These are phyloP conservation scores for Phaeosphaeria sp. DNA, from an alignment of 2,329 filamentous ascomycete genomes.

Conservation along the genomic window DNA sequence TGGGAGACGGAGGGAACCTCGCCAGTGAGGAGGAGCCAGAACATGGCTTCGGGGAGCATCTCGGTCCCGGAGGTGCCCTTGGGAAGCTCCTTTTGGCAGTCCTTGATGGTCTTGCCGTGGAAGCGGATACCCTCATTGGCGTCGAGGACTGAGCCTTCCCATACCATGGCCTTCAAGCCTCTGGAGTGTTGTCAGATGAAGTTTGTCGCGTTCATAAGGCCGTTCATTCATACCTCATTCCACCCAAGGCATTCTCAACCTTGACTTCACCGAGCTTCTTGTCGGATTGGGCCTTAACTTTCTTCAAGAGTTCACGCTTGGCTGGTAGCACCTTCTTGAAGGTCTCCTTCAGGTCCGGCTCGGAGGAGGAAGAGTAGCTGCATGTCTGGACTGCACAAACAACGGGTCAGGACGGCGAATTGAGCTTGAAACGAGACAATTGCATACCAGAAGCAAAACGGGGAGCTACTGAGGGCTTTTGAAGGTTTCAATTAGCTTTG, in stretches of 20 bases:
- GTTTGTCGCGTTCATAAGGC: background rate
- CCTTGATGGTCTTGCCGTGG: slow-evolving; percentile 96
- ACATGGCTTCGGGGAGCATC: slow-evolving; percentile 99
- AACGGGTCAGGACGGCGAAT: slow-evolving; percentile 17
- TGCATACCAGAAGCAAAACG: slow-evolving; percentile 47
- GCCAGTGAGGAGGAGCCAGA: slow-evolving; percentile 96
- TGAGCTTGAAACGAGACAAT: slow-evolving; percentile 20
- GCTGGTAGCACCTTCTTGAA: slow-evolving; percentile 85
- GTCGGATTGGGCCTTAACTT: slow-evolving; percentile 84
- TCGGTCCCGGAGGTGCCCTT: slow-evolving; percentile 92
- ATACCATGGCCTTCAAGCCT: slow-evolving; percentile 96
- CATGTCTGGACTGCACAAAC: slow-evolving; percentile 52
- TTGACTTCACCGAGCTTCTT: slow-evolving; percentile 92
- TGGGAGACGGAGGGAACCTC: slow-evolving; percentile 85
- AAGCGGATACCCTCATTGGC: slow-evolving; percentile 97
- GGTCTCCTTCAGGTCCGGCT: slow-evolving; percentile 88
- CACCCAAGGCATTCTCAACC: slow-evolving; percentile 91
- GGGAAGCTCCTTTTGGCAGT: slow-evolving; percentile 91
- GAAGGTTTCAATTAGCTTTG: slow-evolving; percentile 21
- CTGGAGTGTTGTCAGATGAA: slow-evolving; percentile 41
- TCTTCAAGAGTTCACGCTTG: slow-evolving; percentile 91
- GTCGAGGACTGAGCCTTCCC: slow-evolving; percentile 97
- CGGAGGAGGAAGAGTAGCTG: slow-evolving; percentile 75
- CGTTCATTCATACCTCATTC: slow-evolving; percentile 72
- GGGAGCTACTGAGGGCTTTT: slow-evolving; percentile 38